A percentile compares a stretch with the other conserved stretches of the same genome.
phyloP scores from a whole-genome alignment of 2,329 filamentous ascomycete species.

The Tetracladium maxilliforme region DNA sequence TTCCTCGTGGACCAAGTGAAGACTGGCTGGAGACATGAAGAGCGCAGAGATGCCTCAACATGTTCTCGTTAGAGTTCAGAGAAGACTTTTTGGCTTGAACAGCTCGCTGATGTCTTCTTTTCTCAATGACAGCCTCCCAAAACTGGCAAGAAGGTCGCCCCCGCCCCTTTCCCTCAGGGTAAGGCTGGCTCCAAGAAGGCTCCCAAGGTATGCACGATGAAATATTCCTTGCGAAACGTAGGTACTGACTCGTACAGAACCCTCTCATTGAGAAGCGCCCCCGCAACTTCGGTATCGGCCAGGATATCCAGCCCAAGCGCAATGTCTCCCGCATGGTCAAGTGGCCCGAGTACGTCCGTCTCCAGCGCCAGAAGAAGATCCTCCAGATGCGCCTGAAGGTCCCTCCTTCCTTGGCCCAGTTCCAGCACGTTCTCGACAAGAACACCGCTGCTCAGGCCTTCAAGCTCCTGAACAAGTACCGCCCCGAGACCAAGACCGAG shows the following conservation, averaged over 20 bases:
- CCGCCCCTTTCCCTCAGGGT: conserved; percentile 89
- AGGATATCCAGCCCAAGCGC: conserved; percentile 93
- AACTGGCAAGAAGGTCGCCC: conserved; percentile 91
- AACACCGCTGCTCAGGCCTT: conserved; percentile 94
- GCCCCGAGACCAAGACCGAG: conserved; percentile 95
- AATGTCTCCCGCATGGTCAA: conserved; percentile 98
- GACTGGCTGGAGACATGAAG: conserved; percentile 39
- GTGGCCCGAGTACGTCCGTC: conserved; percentile 98
- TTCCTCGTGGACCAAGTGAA: background rate
- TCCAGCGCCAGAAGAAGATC: conserved; percentile 90
- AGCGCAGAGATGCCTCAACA: conserved; percentile 39
- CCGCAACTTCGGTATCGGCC: conserved; percentile 96
- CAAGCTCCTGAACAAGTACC: conserved; percentile 99
- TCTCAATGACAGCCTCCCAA: conserved; percentile 99
- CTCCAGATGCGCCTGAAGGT: conserved; percentile 98
- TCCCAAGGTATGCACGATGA: conserved; percentile 90
- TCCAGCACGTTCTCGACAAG: conserved; percentile 92
- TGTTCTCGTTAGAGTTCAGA: conserved; percentile 90
- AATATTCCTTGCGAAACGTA: conserved; percentile 1
- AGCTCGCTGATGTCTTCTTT: conserved; percentile 87
- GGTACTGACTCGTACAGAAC: conserved; percentile 47
- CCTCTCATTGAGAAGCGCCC: conserved; percentile 97
- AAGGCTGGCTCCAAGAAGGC: conserved; percentile 91
- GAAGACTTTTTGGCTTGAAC: conserved; percentile 43
- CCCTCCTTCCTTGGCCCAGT: conserved; percentile 91